These are phyloP conservation scores for Trichopus zeylanicus DNA, from an alignment of 116 monocot species.

Conservation along the genomic window DNA sequence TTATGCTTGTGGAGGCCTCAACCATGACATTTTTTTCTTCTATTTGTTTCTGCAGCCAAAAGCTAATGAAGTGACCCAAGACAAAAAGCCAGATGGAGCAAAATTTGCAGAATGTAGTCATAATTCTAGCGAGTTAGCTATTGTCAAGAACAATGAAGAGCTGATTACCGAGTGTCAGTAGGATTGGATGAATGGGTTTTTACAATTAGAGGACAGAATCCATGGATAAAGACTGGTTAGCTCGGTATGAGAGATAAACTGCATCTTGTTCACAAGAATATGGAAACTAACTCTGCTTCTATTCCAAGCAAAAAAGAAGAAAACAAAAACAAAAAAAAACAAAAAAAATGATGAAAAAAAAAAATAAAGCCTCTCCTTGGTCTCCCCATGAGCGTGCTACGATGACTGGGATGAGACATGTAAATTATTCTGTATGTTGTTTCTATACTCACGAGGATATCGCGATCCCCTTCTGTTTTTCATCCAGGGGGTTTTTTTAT, in stretches of 20 bases:
- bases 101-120: not conserved
- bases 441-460: not conserved
- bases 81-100: not conserved
- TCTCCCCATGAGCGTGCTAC: not conserved
- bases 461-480: not conserved
- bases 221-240: too few relatives aligned
- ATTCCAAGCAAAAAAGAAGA: not conserved
- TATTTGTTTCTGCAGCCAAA: conserved; percentile 2
- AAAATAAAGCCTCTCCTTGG: not conserved
- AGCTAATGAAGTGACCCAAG: conserved; percentile 3
- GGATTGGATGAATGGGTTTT: not conserved
- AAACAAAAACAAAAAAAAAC: too few relatives aligned
- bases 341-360: not conserved
- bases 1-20: not conserved
- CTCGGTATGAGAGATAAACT: too few relatives aligned
- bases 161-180: not conserved
- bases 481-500: not conserved
- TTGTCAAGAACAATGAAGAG: not conserved
- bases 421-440: not conserved
- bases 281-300: not conserved
- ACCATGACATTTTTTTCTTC: not conserved
- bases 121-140: not conserved
- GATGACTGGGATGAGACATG: not conserved
- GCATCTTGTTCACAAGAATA: too few relatives aligned
- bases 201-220: too few relatives aligned